Evolutionary conservation across 192 early-diverging fungal genomes (phyloP).

Genomic region (Backusella psychrophila): DNA sequence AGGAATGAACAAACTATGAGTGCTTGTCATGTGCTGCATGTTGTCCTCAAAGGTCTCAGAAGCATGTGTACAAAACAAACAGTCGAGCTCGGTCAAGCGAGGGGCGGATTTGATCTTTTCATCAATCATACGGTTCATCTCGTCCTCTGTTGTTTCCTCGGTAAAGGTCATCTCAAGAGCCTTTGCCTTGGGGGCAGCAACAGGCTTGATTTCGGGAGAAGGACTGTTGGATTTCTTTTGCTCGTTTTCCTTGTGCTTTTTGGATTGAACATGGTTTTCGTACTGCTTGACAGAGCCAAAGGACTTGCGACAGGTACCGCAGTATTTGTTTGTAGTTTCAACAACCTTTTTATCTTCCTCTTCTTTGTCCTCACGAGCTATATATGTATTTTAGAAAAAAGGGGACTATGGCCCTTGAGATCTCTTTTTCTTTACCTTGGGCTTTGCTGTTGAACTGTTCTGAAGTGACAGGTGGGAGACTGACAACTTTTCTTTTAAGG

Average conservation of each 20-base stretch:
- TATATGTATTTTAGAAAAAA: background rate
- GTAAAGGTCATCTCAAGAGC: slow-evolving; percentile 38
- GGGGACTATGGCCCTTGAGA: background rate
- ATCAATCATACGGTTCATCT: slow-evolving; percentile 74
- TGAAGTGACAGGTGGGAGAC: slow-evolving; percentile 77
- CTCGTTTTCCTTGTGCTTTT: slow-evolving; percentile 90
- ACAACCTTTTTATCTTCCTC: slow-evolving; percentile 32
- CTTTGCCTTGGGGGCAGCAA: slow-evolving; percentile 14
- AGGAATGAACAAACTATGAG: slow-evolving; percentile 95
- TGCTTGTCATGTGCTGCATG: slow-evolving; percentile 88
- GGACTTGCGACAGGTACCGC: slow-evolving; percentile 44
- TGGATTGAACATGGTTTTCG: slow-evolving; percentile 87
- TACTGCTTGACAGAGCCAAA: slow-evolving; percentile 74
- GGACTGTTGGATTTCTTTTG: slow-evolving; percentile 31
- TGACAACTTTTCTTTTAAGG: slow-evolving; percentile 94
- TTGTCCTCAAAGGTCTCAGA: slow-evolving; percentile 66
- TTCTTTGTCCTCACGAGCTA: slow-evolving; percentile 54
- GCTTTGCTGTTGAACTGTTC: slow-evolving; percentile 83
- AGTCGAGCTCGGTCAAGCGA: slow-evolving; percentile 72
- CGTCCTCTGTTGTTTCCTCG: slow-evolving; percentile 49
- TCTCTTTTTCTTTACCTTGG: slow-evolving; percentile 35
- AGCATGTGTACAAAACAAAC: slow-evolving; percentile 88
- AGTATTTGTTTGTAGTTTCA: slow-evolving; percentile 41
- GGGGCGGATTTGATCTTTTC: slow-evolving; percentile 74
- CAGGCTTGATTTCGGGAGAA: background rate